These are phyloP conservation scores for Boeremia lycopersici DNA, from an alignment of 2,329 filamentous ascomycete genomes.

Conservation along the genomic window DNA sequence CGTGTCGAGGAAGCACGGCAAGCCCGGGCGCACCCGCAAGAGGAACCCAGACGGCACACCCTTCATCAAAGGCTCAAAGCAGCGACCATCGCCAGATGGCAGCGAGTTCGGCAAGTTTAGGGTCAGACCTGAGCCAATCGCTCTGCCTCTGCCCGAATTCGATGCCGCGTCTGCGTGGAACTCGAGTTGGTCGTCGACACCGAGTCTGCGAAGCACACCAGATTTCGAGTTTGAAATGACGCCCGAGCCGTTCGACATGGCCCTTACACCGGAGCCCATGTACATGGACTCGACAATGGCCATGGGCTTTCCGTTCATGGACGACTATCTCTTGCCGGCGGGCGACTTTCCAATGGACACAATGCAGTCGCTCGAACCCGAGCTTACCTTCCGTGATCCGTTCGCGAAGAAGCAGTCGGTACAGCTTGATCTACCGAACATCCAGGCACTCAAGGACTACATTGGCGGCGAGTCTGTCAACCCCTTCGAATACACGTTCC, in stretches of 20 bases:
- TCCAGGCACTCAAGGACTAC: slow-evolving; percentile 37
- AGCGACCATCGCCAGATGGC: slow-evolving; percentile 37
- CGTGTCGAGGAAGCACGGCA: slow-evolving; percentile 44
- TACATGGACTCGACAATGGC: slow-evolving; percentile 26
- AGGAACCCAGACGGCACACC: slow-evolving; percentile 40
- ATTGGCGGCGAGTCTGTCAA: slow-evolving; percentile 30
- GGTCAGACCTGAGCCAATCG: slow-evolving; percentile 29
- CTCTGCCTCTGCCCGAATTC: slow-evolving; percentile 24
- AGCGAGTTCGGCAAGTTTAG: slow-evolving; percentile 39
- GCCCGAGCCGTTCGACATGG: slow-evolving; percentile 33
- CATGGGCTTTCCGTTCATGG: slow-evolving; percentile 30
- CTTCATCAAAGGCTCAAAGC: slow-evolving; percentile 38
- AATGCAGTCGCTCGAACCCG: slow-evolving; percentile 27
- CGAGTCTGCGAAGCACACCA: slow-evolving; percentile 33
- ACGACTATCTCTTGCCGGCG: slow-evolving; percentile 26
- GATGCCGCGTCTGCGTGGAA: slow-evolving; percentile 27
- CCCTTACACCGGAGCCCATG: slow-evolving; percentile 31
- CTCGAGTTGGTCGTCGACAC: slow-evolving; percentile 34
- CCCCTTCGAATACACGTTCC: slow-evolving; percentile 30
- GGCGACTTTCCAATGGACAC: slow-evolving; percentile 22
- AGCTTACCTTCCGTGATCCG: slow-evolving; percentile 34
- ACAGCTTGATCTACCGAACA: slow-evolving; percentile 32
- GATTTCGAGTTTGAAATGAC: slow-evolving; percentile 39
- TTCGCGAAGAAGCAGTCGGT: slow-evolving; percentile 35
- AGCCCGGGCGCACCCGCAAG: slow-evolving; percentile 42